Base-by-base conservation (phyloP, 305 asterid genomes). In the Solanum hybrid region DNA sequence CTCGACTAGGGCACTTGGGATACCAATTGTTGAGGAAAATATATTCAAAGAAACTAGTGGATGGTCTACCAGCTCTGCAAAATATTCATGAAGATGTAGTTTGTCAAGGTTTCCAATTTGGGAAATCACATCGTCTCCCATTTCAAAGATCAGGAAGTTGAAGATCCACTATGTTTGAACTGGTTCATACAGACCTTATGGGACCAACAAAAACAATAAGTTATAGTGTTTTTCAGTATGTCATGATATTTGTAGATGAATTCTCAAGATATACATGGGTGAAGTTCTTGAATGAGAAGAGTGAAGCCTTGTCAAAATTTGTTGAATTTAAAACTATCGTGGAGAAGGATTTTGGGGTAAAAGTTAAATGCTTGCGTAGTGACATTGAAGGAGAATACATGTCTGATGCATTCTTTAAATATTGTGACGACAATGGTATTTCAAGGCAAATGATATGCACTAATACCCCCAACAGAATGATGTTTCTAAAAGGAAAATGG, bases 371-470 rank as follows among this genome's bases (percentile, higher is more conserved):
- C 5, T 5, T 85, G 10, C 16, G n/a, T 1, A 83, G 84, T 31
- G 90, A 89, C 1, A 90, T 37, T 77, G 42, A 33, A 46, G 78
- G 0, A 84, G 29, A 90, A n/a, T 88, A 24, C 16, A 90, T 86
- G 83, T 85, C 24, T 20, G 1, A 33, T 31, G 84, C 69, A 5
- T 39, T 90, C 6, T 87, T 57, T 18, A 3, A 75, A 12, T 76
- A 33, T 2, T 89, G 74, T 2, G 8, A 29, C 3, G 8, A n/a
- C 0, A 51, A 86, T 76, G 73, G 81, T 14, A 89, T 35, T 61
- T 26, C 2, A 3, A n/a, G 89, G 4, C 22, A 88, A 73, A 90
- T 90, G 90, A 89, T 5, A 80, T 31, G 29, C 26, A 22, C 29
- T 28, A 61, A 61, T 76, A 76, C 82, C 39, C 8, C 75, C 31